Base-by-base conservation (phyloP, 169 alveolate genomes). In the Pseudocohnilembus persalinus region DNA sequence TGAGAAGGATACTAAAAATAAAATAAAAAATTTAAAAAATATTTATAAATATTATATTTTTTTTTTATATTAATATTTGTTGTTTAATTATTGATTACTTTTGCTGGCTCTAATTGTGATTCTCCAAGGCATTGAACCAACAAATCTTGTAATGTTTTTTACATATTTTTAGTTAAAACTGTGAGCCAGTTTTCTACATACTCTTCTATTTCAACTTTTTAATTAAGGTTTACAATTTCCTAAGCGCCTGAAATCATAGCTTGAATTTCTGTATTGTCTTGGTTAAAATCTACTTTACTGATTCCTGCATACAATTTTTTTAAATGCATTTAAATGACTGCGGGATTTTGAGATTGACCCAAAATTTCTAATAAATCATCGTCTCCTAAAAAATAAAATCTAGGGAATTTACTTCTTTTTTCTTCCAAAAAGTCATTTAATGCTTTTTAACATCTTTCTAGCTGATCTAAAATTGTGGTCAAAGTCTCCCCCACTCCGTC, bases 371-470 rank as follows among this genome's bases (percentile, higher is more conserved):
- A 90, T 65, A 97, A 90, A 89, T 97, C 99, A 88, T 97, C 99
- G 91, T 97, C 99, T 32, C 99, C 99, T 74, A 97, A 95, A 88
- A 97, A 97, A 82, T 97, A 97, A 88, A 97, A 93, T 83, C 99
- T 95, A 11, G 99, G 98, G 90, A 96, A 97, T 82, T 94, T 93
- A 29, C 95, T 84, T 86, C 99, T 92, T 91, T 97, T 97, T 84
- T 97, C 97, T 88, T 97, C 99, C 73, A 97, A 92, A 88, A 85
- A 97, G 74, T 94, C 98, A 94, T 96, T 97, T 74, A 96, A 85
- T n/a, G 98, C 98, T 86, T 95, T 96, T 90, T 97, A 96, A 89
- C 99, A 97, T 90, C 97, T 95, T 81, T 96, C 99, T 77, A 96
- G 88, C 89, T 96, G 94, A 77, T 96, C 97, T 15, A 93, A 85